Percentiles rank a stretch among this genome's conserved stretches.
Conservation (phyloP, 345 rosid species). For the Populus pruinosa region DNA sequence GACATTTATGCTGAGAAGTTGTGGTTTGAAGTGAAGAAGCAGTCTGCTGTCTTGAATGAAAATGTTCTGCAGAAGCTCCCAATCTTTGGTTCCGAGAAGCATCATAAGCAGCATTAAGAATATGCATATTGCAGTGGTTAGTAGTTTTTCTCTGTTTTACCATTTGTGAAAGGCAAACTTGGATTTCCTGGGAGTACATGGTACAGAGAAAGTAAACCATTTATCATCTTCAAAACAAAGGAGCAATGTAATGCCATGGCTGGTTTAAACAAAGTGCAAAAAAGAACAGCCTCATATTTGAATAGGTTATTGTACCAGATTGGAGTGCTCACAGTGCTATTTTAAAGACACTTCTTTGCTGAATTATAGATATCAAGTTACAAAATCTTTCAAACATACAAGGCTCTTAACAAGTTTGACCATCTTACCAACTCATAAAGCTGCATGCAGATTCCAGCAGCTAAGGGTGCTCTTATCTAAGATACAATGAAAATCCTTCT, state of each 20-base stretch:
- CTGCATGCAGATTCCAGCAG: neutral
- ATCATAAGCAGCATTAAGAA: conserved; percentile 24
- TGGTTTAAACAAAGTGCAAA: too few relatives aligned
- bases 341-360: too few relatives aligned
- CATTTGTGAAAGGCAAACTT: neutral
- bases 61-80: conserved; percentile 32
- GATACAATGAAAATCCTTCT: conserved; percentile 1
- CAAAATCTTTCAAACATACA: neutral
- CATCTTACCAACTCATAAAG: conserved; percentile 2
- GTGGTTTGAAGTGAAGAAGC: conserved; percentile 32
- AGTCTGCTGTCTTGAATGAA: conserved; percentile 36
- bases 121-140: neutral
- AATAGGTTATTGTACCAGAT: neutral
- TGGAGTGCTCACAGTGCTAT: neutral
- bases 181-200: neutral
- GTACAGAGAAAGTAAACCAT: too few relatives aligned
- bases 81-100: conserved; percentile 9
- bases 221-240: neutral
- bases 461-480: neutral
- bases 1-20: conserved; percentile 39
- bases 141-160: neutral
- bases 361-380: neutral
- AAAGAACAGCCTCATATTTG: neutral
- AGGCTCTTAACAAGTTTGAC: neutral
- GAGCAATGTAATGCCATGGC: neutral